Evolutionary conservation across 1,284 basidiomycete species (phyloP).

Genomic region (Irpex sp.): DNA sequence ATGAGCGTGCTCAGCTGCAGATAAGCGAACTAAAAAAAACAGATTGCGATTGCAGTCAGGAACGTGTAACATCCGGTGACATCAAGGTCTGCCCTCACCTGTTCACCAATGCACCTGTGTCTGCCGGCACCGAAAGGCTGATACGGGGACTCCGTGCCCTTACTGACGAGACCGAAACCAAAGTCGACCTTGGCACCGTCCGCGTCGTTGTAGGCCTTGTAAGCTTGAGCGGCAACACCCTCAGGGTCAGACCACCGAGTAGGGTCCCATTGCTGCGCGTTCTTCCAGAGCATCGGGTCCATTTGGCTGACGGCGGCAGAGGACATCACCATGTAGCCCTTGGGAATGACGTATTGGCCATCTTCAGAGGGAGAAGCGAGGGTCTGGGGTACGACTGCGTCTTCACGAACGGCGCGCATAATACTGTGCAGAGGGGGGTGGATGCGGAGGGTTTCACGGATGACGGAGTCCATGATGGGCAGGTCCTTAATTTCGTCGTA

Average conservation of each 20-base stretch:
- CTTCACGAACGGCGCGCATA: slow-evolving; percentile 85
- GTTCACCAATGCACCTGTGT: slow-evolving; percentile 94
- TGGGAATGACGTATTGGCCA: slow-evolving; percentile 81
- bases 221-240: slow-evolving; percentile 74
- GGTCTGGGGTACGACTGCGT: slow-evolving; percentile 80
- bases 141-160: slow-evolving; percentile 89
- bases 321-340: slow-evolving; percentile 89
- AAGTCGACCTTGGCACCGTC: slow-evolving; percentile 90
- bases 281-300: slow-evolving; percentile 83
- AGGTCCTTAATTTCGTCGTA: slow-evolving; percentile 87
- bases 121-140: slow-evolving; percentile 96
- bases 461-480: slow-evolving; percentile 84
- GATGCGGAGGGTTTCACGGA: slow-evolving; percentile 89
- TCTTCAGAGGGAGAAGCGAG: slow-evolving; percentile 77
- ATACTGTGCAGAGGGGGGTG: slow-evolving; percentile 94
- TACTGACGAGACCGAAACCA: slow-evolving; percentile 91
- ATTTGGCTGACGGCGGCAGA: slow-evolving; percentile 88
- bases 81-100: slow-evolving; percentile 39
- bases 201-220: slow-evolving; percentile 70
- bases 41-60: not conserved
- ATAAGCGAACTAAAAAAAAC: slow-evolving; percentile 78
- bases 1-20: slow-evolving; percentile 89
- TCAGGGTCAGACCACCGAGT: slow-evolving; percentile 81
- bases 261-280: slow-evolving; percentile 76
- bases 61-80: not conserved